phyloP scores from a whole-genome alignment of 208 protist species.

The Lotmaria passim region DNA sequence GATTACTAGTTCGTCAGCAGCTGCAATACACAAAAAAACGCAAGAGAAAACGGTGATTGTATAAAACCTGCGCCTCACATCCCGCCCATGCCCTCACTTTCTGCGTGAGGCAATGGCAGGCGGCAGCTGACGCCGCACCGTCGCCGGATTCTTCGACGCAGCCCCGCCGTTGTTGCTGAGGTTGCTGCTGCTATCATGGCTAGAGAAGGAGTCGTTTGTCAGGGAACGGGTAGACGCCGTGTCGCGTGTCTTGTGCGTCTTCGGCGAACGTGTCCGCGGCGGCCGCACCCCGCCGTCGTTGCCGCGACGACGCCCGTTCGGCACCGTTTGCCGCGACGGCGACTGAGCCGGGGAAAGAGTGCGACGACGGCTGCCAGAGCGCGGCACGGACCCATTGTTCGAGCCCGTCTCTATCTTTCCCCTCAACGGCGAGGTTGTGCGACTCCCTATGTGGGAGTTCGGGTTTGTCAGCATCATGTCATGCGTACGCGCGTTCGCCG shows the following conservation, averaged over 20 bases:
- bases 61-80: too few relatives aligned
- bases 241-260: conserved; percentile 26
- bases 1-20: too few relatives aligned
- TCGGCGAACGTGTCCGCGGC: conserved; percentile 25
- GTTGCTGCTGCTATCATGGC: conserved; percentile 17
- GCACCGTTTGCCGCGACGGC: conserved; percentile 10
- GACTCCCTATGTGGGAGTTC: conserved; percentile 13
- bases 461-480: not conserved
- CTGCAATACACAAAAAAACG: too few relatives aligned
- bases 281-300: conserved; percentile 9
- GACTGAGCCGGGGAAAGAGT: conserved; percentile 20
- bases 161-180: conserved; percentile 15
- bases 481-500: conserved; percentile 3
- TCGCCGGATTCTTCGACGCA: conserved; percentile 26
- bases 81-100: too few relatives aligned
- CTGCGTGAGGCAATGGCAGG: conserved; percentile 58
- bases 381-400: conserved; percentile 7
- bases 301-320: conserved; percentile 7
- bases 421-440: conserved; percentile 12
- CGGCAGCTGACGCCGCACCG: conserved; percentile 52
- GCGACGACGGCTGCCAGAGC: conserved; percentile 30
- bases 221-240: conserved; percentile 6
- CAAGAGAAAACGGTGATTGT: too few relatives aligned
- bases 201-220: conserved; percentile 30
- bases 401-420: not conserved